Base-by-base conservation (phyloP, 495 filamentous ascomycete genomes). In the Amniculicola lignicola region DNA sequence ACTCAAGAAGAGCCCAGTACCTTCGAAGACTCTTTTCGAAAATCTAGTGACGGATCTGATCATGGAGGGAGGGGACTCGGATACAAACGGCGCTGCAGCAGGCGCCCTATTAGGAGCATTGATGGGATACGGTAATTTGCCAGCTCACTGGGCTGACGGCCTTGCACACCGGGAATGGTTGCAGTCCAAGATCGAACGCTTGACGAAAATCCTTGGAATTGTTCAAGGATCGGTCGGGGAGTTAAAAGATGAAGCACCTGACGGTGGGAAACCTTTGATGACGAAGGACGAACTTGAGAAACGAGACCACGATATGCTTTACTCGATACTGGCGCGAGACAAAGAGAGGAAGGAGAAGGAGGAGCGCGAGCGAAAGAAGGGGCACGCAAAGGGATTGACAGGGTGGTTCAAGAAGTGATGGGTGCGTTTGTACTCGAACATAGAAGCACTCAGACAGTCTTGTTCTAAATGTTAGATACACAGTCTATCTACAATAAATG, bases 21-120 rank as follows among this genome's bases (percentile, higher is more conserved):
- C n/a, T 3, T 62, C 51, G 21, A 40, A 27, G 5, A 33, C 52
- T 4, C 29, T 73, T 15, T 77, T 77, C 48, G 72, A 77, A 44
- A 46, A 66, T 16, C 51, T 75, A 22, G 72, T 75, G 3, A 73
- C 70, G 9, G 63, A 74, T 15, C 59, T 79, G 22, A 65, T 77
- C 38, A 75, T 77, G 72, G 48, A 67, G 10, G 76, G 73, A 5
- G 76, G 76, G 0, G 76, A 79, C 54, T 73, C 75, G 3, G 76
- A 79, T 38, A 78, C 76, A 0, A 78, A 78, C 56, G 75, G 71
- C 9, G 76, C 71, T 41, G 71, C 73, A 56, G 74, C 74, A 1
- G 75, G 74, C 0, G 74, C 74, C 0, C 42, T 79, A 1, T 25
- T 77, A 9, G 76, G 76, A 0, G 70, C 60, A 3, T 74, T 67